These are phyloP conservation scores for Yarrowia sp. DNA, from an alignment of 805 yeast genomes.

Conservation along the genomic window DNA sequence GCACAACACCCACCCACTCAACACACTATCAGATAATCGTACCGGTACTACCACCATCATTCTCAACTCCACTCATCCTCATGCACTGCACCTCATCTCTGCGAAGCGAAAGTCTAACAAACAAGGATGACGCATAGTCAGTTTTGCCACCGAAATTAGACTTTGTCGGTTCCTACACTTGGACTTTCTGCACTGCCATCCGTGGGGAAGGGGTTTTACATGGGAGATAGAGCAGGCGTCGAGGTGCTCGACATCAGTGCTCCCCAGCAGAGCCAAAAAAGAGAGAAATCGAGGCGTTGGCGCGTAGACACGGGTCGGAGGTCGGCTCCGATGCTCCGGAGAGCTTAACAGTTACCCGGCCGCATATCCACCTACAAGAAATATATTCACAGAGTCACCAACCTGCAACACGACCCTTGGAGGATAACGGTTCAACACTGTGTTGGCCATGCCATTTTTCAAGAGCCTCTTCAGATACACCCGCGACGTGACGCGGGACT, in stretches of 20 bases:
- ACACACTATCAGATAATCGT: too few relatives aligned
- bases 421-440: neutral
- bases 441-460: constrained; percentile 19
- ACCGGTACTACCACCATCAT: too few relatives aligned
- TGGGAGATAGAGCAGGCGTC: neutral
- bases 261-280: neutral
- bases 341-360: constrained; percentile 24
- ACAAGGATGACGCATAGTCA: neutral
- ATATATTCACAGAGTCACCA: neutral
- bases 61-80: too few relatives aligned
- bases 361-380: neutral
- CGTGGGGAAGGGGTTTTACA: neutral
- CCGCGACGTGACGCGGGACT: constrained; percentile 10
- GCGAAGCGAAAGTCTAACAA: neutral
- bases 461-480: constrained; percentile 8
- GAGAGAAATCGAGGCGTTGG: neutral
- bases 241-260: neutral
- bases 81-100: neutral
- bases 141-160: constrained; percentile 1
- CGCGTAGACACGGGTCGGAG: neutral
- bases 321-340: constrained; percentile 2
- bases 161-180: neutral
- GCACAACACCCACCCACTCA: too few relatives aligned
- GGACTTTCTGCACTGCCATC: neutral
- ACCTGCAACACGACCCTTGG: neutral